Evolutionary conservation across 805 yeast genomes (phyloP).

Genomic region (Nakazawaea holstii): DNA sequence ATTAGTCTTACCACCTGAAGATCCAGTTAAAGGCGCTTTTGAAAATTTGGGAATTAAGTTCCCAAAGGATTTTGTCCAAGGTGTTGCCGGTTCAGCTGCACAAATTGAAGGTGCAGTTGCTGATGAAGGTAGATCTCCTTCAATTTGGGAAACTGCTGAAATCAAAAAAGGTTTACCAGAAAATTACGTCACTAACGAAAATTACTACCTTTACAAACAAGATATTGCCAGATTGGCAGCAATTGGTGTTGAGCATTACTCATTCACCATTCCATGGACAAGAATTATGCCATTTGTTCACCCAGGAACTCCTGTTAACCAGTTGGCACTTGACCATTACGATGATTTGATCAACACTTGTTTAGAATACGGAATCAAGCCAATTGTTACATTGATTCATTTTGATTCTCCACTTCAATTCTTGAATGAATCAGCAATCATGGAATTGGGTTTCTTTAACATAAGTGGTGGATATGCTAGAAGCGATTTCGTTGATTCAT

Average conservation of each 20-base stretch:
- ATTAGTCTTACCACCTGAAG: conserved; percentile 10
- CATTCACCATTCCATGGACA: conserved; percentile 30
- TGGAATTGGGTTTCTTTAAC: conserved; percentile 21
- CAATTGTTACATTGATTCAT: conserved; percentile 28
- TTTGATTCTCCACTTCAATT: conserved; percentile 28
- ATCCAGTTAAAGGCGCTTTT: conserved; percentile 6
- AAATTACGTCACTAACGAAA: conserved; percentile 24
- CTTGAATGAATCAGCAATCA: not conserved
- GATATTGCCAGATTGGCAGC: conserved; percentile 27
- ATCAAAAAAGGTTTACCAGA: conserved; percentile 13
- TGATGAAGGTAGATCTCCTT: conserved; percentile 28
- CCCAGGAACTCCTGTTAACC: conserved; percentile 9
- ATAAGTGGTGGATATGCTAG: conserved; percentile 9
- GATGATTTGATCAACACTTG: conserved; percentile 8
- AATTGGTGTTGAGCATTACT: conserved; percentile 26
- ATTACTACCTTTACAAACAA: conserved; percentile 28
- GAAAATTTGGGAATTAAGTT: conserved; percentile 2
- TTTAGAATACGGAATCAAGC: conserved; percentile 15
- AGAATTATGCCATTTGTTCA: conserved; percentile 26
- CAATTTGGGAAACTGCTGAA: conserved; percentile 22
- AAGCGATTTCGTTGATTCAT: conserved; percentile 24
- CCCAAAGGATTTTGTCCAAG: conserved; percentile 17
- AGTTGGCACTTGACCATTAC: conserved; percentile 9
- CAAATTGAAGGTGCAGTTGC: conserved; percentile 32
- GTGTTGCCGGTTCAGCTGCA: conserved; percentile 29